A percentile compares a stretch with the other conserved stretches of the same genome.
Conservation (phyloP, 768 basidiomycete genomes). For the Lactarius sanguifluus region DNA sequence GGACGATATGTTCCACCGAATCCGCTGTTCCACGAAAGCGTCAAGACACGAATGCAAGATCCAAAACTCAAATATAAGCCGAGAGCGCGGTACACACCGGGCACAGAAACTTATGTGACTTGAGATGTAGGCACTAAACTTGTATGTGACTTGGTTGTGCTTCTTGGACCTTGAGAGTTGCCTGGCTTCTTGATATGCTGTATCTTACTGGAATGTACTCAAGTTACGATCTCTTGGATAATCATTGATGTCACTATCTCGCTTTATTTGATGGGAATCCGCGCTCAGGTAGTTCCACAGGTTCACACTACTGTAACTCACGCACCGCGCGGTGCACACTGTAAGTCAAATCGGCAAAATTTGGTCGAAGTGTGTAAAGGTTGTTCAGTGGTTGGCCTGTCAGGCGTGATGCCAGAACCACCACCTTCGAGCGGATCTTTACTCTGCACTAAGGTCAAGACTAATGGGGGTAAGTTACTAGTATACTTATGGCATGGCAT, state of each 20-base stretch:
- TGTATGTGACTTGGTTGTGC: background rate
- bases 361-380: too few relatives aligned
- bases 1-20: constrained; percentile 51
- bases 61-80: constrained; percentile 54
- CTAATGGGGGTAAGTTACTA: too few relatives aligned
- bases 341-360: too few relatives aligned
- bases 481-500: too few relatives aligned
- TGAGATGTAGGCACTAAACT: constrained; percentile 24
- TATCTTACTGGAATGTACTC: background rate
- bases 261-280: background rate
- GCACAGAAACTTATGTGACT: constrained; percentile 50
- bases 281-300: background rate
- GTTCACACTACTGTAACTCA: too few relatives aligned
- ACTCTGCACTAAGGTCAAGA: too few relatives aligned
- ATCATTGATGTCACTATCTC: background rate
- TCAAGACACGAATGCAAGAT: constrained; percentile 56
- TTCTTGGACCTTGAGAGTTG: background rate
- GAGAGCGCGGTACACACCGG: constrained; percentile 49
- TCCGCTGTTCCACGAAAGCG: constrained; percentile 64
- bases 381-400: too few relatives aligned
- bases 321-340: too few relatives aligned
- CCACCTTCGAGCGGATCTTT: too few relatives aligned
- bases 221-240: background rate
- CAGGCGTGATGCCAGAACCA: too few relatives aligned
- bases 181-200: background rate